phyloP scores from a whole-genome alignment of 768 basidiomycete genomes.

The Russula vinacea region DNA sequence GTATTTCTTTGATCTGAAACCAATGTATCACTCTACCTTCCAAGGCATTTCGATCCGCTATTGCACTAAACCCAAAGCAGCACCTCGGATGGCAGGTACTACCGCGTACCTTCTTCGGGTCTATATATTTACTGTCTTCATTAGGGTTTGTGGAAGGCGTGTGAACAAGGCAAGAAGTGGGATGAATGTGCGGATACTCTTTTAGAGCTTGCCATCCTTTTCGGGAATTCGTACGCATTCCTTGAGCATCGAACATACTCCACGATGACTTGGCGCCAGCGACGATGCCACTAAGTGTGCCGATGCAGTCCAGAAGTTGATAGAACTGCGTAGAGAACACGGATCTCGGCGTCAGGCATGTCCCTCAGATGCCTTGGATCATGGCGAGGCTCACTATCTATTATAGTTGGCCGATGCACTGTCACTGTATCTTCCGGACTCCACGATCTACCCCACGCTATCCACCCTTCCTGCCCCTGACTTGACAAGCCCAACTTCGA shows the following conservation, averaged over 20 bases:
- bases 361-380: neutral
- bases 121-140: neutral
- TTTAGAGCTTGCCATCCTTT: slow-evolving; percentile 54
- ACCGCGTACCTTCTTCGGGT: slow-evolving; percentile 24
- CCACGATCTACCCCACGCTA: slow-evolving; percentile 59
- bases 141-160: slow-evolving; percentile 71
- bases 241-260: neutral
- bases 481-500: slow-evolving; percentile 65
- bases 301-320: slow-evolving; percentile 72
- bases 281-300: slow-evolving; percentile 73
- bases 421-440: slow-evolving; percentile 69
- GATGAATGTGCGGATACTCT: slow-evolving; percentile 53
- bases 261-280: slow-evolving; percentile 4
- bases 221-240: slow-evolving; percentile 52
- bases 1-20: slow-evolving; percentile 11
- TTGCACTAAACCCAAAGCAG: slow-evolving; percentile 61
- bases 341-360: slow-evolving; percentile 60
- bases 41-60: slow-evolving; percentile 82
- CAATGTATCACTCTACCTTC: slow-evolving; percentile 29
- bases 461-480: slow-evolving; percentile 70
- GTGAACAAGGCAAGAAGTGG: slow-evolving; percentile 63
- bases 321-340: slow-evolving; percentile 57
- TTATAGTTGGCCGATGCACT: slow-evolving; percentile 64
- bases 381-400: slow-evolving; percentile 1
- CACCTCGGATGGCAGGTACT: slow-evolving; percentile 80